phyloP scores from a whole-genome alignment of 306 rosid species.

The Medicago arabica region DNA sequence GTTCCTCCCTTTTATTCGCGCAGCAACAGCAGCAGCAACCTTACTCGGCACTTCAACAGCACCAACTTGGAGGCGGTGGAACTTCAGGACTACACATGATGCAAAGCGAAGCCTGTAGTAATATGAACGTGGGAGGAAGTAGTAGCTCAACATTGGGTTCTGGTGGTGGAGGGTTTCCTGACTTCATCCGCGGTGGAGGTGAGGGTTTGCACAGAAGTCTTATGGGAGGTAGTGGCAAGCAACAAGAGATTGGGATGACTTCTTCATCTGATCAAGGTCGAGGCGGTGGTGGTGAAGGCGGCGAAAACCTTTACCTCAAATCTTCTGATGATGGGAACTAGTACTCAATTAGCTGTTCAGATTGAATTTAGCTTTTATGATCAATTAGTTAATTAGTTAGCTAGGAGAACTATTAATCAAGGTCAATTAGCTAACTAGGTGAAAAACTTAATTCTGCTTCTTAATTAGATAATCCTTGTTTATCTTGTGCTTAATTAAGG shows the following conservation, averaged over 20 bases:
- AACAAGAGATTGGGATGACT: conserved; percentile 69
- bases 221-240: conserved; percentile 76
- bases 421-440: conserved; percentile 33
- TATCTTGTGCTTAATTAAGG: background rate
- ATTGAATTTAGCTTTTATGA: background rate
- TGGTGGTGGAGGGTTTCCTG: conserved; percentile 66
- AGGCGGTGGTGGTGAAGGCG: conserved; percentile 74
- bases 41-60: conserved; percentile 75
- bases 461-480: background rate
- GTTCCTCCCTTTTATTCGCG: conserved; percentile 83
- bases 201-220: conserved; percentile 75
- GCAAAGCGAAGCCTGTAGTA: conserved; percentile 56
- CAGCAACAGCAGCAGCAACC: conserved; percentile 83
- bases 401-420: conserved; percentile 44
- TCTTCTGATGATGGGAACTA: conserved; percentile 36
- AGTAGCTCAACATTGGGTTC: conserved; percentile 54
- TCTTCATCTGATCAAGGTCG: conserved; percentile 68
- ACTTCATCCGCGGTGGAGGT: conserved; percentile 63
- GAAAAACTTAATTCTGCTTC: background rate
- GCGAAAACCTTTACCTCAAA: conserved; percentile 82
- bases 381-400: conserved; percentile 22
- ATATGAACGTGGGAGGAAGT: conserved; percentile 62
- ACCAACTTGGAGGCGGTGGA: conserved; percentile 60
- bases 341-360: background rate
- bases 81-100: conserved; percentile 77